These are phyloP conservation scores for Artemisia tridentata DNA, from an alignment of 129 eudicot genomes.

Conservation along the genomic window DNA sequence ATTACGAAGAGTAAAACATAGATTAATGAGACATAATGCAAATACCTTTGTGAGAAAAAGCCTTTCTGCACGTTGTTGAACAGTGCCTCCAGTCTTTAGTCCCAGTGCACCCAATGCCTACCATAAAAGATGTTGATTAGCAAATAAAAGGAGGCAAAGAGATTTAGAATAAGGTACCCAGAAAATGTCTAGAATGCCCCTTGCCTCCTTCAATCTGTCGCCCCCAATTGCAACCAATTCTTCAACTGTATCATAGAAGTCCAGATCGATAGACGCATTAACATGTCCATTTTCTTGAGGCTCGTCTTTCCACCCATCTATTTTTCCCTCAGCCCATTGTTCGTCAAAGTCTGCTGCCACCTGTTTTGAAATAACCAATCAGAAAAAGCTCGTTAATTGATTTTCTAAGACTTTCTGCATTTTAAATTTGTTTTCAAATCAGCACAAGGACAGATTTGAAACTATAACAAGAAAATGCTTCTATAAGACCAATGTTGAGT, in stretches of 20 bases:
- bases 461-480: neutral
- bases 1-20: neutral
- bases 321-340: conserved; percentile 67
- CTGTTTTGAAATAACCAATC: conserved; percentile 38
- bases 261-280: conserved; percentile 66
- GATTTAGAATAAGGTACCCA: neutral
- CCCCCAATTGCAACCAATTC: conserved; percentile 86
- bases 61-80: conserved; percentile 98
- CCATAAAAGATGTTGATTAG: neutral
- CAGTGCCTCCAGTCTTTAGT: conserved; percentile 91
- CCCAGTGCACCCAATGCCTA: conserved; percentile 92
- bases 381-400: neutral
- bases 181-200: neutral
- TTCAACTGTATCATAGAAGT: conserved; percentile 77
- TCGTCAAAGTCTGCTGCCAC: conserved; percentile 84
- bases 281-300: conserved; percentile 65
- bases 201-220: conserved; percentile 87
- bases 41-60: conserved; percentile 88
- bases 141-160: neutral
- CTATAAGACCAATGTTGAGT: too few relatives aligned
- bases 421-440: neutral
- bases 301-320: conserved; percentile 73
- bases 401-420: neutral
- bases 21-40: neutral
- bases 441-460: neutral